Base-by-base conservation (phyloP, 805 yeast species). In the Ogataea populi-albae region DNA sequence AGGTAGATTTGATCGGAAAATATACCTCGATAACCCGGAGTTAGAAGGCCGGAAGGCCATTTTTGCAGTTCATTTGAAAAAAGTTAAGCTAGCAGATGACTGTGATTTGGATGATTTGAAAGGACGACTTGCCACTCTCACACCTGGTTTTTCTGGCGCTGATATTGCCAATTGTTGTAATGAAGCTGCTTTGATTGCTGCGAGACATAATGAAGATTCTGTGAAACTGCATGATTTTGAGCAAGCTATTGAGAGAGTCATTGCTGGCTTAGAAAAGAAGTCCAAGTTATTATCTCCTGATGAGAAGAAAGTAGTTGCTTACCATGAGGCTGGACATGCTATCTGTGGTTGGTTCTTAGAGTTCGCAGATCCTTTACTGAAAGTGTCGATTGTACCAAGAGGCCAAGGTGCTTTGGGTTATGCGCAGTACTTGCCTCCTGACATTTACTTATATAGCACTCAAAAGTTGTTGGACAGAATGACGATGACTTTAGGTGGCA, bases 281-380 rank as follows among this genome's bases (percentile, higher is more conserved):
- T 77, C 93, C 1, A 77, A 81, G 57, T 79, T 89, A 6, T 68
- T 88, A 34, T 78, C 86, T 5, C 80, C 81, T 7, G 86, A 82
- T 23, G 95, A 89, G 61, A 85, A 86, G 68, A 77, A 69, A 47
- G 76, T 85, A 21, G 96, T 88, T 32, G 96, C 96, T 0, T 88
- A 85, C 57, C 97, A 88, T 61, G 97, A 88, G 64, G 97, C 97
- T 2, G 97, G 97, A 0, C 97, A 88, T 60, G 97, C 97, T 4
- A 82, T 88, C 32, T 85, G 96, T 63, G 97, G 96, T 16, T 89
- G 96, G 97, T 86, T 69, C 57, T 69, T 88, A 55, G 75, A 79
- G 63, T 79, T 66, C 64, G 96, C 97, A 8, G 95, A 88, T 59
- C 97, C 97, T 6, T 66, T 88, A 41, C 74, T 89, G 40, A 88